Conservation (phyloP, 2,329 filamentous ascomycete genomes). For the Fusarium incarnatum region DNA sequence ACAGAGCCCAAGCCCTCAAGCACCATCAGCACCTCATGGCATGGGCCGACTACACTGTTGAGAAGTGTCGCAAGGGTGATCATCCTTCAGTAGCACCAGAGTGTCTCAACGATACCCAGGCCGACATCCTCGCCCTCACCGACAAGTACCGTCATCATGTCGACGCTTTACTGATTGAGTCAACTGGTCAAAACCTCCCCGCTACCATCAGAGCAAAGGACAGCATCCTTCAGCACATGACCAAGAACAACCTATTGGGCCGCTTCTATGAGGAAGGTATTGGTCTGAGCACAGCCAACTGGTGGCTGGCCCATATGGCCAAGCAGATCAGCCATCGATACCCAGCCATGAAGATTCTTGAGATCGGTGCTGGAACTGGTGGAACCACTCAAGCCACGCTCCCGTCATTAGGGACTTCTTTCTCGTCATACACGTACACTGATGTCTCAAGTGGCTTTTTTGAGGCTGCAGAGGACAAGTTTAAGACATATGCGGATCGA, state of each 20-base stretch:
- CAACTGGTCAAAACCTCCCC: neutral
- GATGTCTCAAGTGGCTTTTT: conserved; percentile 16
- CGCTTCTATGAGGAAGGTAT: conserved; percentile 47
- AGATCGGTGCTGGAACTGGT: conserved; percentile 17
- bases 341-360: conserved; percentile 6
- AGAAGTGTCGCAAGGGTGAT: neutral
- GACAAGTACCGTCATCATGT: conserved; percentile 1
- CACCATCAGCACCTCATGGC: neutral
- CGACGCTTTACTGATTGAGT: conserved; percentile 10
- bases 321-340: conserved; percentile 5
- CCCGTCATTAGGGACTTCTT: neutral
- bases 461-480: conserved; percentile 12
- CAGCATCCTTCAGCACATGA: conserved; percentile 3
- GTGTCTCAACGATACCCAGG: neutral
- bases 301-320: neutral
- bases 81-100: neutral
- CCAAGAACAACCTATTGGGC: conserved; percentile 47
- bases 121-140: neutral
- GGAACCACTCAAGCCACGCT: conserved; percentile 6
- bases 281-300: neutral
- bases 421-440: conserved; percentile 9
- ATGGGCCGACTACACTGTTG: neutral
- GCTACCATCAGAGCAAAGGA: conserved; percentile 10
- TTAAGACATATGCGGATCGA: neutral
- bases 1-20: neutral